A percentile compares a stretch with the other conserved stretches of the same genome.
phyloP scores from a whole-genome alignment of 805 yeast species.

The Suhomyces faveliae region DNA sequence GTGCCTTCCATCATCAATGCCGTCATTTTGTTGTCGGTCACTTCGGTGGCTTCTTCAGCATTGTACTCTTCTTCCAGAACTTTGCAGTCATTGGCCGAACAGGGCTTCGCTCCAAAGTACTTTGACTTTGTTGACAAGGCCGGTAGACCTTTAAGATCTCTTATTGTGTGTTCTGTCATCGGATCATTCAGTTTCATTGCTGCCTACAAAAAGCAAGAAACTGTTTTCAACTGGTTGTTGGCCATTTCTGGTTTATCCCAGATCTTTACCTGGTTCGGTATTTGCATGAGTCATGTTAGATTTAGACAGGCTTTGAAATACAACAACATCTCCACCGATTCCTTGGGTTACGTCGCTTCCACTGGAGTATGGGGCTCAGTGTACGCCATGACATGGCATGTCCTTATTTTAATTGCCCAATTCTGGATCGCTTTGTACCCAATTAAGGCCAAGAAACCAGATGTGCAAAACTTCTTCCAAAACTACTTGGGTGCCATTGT shows the following conservation, averaged over 20 bases:
- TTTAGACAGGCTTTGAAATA: slow-evolving; percentile 39
- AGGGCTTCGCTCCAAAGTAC: slow-evolving; percentile 39
- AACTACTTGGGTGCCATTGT: slow-evolving; percentile 34
- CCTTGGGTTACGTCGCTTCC: slow-evolving; percentile 36
- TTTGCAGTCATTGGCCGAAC: slow-evolving; percentile 42
- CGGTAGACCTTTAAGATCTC: slow-evolving; percentile 43
- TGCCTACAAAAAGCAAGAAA: slow-evolving; percentile 37
- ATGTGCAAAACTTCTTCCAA: slow-evolving; percentile 31
- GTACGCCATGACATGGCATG: slow-evolving; percentile 31
- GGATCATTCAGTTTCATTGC: slow-evolving; percentile 43
- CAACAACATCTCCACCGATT: slow-evolving; percentile 25
- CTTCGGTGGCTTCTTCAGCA: slow-evolving; percentile 43
- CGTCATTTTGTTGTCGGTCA: slow-evolving; percentile 39
- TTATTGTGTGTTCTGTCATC: slow-evolving; percentile 30
- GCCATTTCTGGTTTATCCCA: slow-evolving; percentile 43
- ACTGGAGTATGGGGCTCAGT: slow-evolving; percentile 43
- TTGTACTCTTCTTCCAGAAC: slow-evolving; percentile 44
- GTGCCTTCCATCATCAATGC: slow-evolving; percentile 44
- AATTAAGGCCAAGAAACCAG: slow-evolving; percentile 24
- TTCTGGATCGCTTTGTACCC: slow-evolving; percentile 47
- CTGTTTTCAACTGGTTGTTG: slow-evolving; percentile 43
- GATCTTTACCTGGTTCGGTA: slow-evolving; percentile 43
- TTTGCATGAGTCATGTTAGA: slow-evolving; percentile 40
- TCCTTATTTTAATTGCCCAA: slow-evolving; percentile 39
- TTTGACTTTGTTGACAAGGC: slow-evolving; percentile 41